A percentile compares a stretch with the other conserved stretches of the same genome.
Conservation (phyloP, 306 rosid species). For the Fagus sylvatica region DNA sequence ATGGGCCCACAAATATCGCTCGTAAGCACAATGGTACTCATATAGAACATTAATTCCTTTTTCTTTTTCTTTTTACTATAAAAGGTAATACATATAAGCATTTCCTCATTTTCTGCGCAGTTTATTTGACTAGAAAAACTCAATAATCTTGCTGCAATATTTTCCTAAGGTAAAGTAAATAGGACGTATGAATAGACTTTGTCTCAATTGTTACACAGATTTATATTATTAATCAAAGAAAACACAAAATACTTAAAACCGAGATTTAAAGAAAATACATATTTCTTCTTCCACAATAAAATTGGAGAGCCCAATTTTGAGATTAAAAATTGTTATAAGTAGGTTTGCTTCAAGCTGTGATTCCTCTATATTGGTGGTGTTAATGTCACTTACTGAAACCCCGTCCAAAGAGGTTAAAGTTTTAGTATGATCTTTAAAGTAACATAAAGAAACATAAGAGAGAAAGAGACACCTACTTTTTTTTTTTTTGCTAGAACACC, state of each 20-base stretch:
- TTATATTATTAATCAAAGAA: too few relatives aligned
- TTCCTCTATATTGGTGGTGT: neutral
- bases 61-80: neutral
- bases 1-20: neutral
- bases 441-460: neutral
- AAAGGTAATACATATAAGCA: neutral
- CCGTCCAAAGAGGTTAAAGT: neutral
- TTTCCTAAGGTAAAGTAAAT: too few relatives aligned
- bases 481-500: neutral
- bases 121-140: too few relatives aligned
- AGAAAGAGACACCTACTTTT: too few relatives aligned
- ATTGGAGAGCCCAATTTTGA: neutral
- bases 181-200: too few relatives aligned
- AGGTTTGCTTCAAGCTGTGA: neutral
- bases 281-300: neutral
- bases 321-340: neutral
- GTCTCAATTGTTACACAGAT: too few relatives aligned
- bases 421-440: neutral
- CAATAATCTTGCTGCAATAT: too few relatives aligned
- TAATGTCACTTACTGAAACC: neutral
- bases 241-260: too few relatives aligned
- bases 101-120: too few relatives aligned
- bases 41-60: neutral
- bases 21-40: neutral
- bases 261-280: neutral